Evolutionary conservation across 1,139 yeast genomes (phyloP), one percentile per base, ranked within the genome.

Genomic region (Candida glucosophila): DNA sequence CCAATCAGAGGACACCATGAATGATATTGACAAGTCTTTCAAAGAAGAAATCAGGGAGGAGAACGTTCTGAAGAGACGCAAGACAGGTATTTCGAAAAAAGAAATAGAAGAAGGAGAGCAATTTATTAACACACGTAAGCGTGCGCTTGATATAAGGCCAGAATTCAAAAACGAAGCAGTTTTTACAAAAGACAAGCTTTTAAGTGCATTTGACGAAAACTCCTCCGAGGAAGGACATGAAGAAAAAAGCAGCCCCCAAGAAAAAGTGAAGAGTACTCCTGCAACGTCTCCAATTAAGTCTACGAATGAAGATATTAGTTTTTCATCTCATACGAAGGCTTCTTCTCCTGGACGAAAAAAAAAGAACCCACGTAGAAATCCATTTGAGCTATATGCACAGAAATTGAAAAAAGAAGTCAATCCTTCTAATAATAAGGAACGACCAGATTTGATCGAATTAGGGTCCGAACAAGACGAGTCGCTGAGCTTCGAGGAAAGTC

Each of bases 381-480:
- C 68, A 2, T 49, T 63, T 17, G 62, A 58, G 23, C 29, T 45
- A 8, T 63, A 63, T 32, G 61, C 66, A 9, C 50, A 49, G 22
- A 52, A 38, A 15, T 41, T 62, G 20, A 54, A 51, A 24, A 37
- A 41, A 18, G 41, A 44, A 28, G 37, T 55, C 22, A 26, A 35
- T 3, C 43, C 57, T 13, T 44, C 55, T 1, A 55, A 56, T 3
- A 34, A 49, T 9, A 37, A 36, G 23, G 28, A 28, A 6, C 42
- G 36, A 23, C 14, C 22, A 8, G 29, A 25, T 16, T 11, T 42
- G 27, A 42, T 54, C n/a, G 31, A 31, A 10, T 47, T 59, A 25
- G 66, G 52, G 24, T 29, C 32, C 4, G 47, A 43, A 19, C 42
- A 44, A 2, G 55, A 47, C n/a, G n/a, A n/a, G n/a, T n/a, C n/a